phyloP scores from a whole-genome alignment of 176 grass and related monocot genomes.

The Melocanna baccifera region DNA sequence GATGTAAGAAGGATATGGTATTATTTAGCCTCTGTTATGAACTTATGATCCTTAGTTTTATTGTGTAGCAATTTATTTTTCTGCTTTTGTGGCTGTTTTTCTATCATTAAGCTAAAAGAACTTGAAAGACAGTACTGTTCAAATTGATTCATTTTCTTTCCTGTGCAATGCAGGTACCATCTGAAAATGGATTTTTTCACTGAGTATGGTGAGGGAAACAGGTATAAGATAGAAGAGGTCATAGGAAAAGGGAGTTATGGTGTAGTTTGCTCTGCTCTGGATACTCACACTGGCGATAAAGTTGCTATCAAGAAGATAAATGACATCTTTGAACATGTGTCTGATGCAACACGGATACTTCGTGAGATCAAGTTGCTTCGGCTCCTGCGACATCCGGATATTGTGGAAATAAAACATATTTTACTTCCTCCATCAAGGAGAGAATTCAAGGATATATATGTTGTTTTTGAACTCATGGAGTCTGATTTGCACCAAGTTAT shows the following conservation, averaged over 20 bases:
- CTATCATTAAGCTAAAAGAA: not conserved
- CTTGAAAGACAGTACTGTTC: not conserved
- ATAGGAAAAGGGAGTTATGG: slow-evolving; percentile 97
- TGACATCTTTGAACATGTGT: slow-evolving; percentile 93
- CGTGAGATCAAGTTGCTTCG: slow-evolving; percentile 95
- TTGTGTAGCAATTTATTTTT: not conserved
- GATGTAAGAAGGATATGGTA: not conserved
- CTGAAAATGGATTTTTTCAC: slow-evolving; percentile 85
- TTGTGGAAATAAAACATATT: slow-evolving; percentile 96
- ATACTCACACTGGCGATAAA: slow-evolving; percentile 72
- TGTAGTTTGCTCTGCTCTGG: slow-evolving; percentile 85
- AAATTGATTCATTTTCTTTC: not conserved
- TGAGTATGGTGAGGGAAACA: slow-evolving; percentile 84
- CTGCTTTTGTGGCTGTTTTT: not conserved
- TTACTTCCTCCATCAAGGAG: slow-evolving; percentile 85
- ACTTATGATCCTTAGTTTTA: not conserved
- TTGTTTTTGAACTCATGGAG: slow-evolving; percentile 99
- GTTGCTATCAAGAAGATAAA: slow-evolving; percentile 99
- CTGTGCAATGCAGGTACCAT: slow-evolving; percentile 36
- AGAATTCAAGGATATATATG: slow-evolving; percentile 95
- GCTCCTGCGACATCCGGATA: slow-evolving; percentile 85
- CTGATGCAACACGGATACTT: slow-evolving; percentile 82
- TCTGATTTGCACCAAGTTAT: slow-evolving; percentile 98
- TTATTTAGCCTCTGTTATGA: not conserved
- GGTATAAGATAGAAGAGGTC: slow-evolving; percentile 90